phyloP scores from a whole-genome alignment of 306 rosid species.

The Cajanus cajan region DNA sequence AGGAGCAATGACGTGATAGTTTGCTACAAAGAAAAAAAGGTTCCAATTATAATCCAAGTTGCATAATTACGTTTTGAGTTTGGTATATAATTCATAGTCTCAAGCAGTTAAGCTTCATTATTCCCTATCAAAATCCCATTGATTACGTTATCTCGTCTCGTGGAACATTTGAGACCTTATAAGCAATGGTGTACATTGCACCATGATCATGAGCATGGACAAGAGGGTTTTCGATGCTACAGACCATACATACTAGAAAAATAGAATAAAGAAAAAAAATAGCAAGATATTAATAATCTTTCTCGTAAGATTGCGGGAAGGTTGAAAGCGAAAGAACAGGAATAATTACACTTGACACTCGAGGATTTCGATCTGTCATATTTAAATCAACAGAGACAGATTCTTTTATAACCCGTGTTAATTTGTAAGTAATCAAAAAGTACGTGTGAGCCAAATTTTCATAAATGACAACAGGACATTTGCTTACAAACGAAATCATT shows the following conservation, averaged over 20 bases:
- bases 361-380: not conserved
- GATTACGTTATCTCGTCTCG: not conserved
- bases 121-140: not conserved
- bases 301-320: not conserved
- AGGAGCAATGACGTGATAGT: not conserved
- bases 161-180: not conserved
- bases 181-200: slow-evolving; percentile 4
- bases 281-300: not conserved
- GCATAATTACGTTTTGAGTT: not conserved
- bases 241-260: not conserved
- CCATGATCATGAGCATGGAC: not conserved
- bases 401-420: not conserved
- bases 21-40: not conserved
- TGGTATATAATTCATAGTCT: not conserved
- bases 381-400: not conserved
- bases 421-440: not conserved
- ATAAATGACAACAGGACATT: not conserved
- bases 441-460: not conserved
- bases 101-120: not conserved
- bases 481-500: not conserved
- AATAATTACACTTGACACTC: slow-evolving; percentile 4
- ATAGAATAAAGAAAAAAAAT: not conserved
- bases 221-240: not conserved
- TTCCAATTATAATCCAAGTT: not conserved
- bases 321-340: slow-evolving; percentile 15